phyloP scores from a whole-genome alignment of 176 grass and related monocot species.

The Avena atlantica region DNA sequence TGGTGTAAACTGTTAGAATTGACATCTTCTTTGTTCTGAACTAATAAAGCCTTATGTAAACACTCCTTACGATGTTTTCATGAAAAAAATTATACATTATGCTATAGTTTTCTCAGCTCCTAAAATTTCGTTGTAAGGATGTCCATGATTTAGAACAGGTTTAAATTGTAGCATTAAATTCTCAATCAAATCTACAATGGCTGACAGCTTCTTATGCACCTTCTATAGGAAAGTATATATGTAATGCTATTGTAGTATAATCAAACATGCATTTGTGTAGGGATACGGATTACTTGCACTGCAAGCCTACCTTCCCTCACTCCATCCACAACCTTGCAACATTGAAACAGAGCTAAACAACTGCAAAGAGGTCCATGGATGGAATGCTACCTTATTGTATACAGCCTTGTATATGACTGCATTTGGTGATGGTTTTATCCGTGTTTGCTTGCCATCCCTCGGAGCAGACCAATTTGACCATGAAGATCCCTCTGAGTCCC shows the following conservation, averaged over 20 bases:
- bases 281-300: constrained; percentile 64
- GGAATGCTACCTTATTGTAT: constrained; percentile 49
- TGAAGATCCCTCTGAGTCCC: constrained; percentile 48
- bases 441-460: constrained; percentile 60
- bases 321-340: constrained; percentile 59
- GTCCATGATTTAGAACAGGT: background rate
- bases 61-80: background rate
- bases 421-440: constrained; percentile 57
- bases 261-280: constrained; percentile 39
- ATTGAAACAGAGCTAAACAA: constrained; percentile 26
- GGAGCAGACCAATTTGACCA: constrained; percentile 75
- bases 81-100: background rate
- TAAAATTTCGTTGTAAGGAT: background rate
- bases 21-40: background rate
- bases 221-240: background rate
- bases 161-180: background rate
- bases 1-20: background rate
- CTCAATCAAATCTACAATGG: background rate
- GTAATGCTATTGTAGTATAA: background rate
- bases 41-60: background rate
- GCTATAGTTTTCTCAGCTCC: background rate
- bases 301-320: constrained; percentile 64
- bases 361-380: constrained; percentile 54
- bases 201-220: constrained; percentile 10
- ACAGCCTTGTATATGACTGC: constrained; percentile 50